phyloP scores from a whole-genome alignment of 352 stramenopile genomes.

The Pythium phragmiticola region DNA sequence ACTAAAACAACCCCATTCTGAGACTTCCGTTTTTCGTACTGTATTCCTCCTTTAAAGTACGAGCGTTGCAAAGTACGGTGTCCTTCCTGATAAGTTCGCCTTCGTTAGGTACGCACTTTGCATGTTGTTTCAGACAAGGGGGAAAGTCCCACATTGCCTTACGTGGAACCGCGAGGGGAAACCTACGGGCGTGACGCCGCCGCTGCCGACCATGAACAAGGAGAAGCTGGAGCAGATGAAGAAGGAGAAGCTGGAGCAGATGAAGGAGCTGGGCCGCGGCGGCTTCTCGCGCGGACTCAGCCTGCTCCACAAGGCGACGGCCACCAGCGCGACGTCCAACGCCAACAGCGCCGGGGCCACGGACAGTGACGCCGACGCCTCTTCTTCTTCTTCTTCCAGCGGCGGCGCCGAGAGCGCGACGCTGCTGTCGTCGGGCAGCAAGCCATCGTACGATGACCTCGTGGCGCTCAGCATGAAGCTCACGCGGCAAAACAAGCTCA shows the following conservation, averaged over 20 bases:
- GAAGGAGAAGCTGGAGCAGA: constrained; percentile 89
- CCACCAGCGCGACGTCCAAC: constrained; percentile 18
- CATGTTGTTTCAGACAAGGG: constrained; percentile 8
- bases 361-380: constrained; percentile 12
- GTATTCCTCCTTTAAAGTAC: constrained; percentile 5
- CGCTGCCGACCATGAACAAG: constrained; percentile 28
- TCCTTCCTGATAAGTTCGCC: not conserved
- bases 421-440: constrained; percentile 1
- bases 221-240: constrained; percentile 62
- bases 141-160: not conserved
- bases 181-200: not conserved
- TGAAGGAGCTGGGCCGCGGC: constrained; percentile 79
- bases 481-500: constrained; percentile 86
- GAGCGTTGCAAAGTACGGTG: not conserved
- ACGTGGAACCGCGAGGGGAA: not conserved
- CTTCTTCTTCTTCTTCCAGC: constrained; percentile 2
- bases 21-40: constrained; percentile 5
- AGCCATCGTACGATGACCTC: constrained; percentile 74
- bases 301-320: constrained; percentile 58
- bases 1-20: too few species aligned
- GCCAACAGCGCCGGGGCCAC: constrained; percentile 1
- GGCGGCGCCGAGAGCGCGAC: constrained; percentile 2
- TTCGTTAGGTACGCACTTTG: not conserved
- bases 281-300: constrained; percentile 74
- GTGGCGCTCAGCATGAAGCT: constrained; percentile 87